These are phyloP conservation scores for Stephania yunnanensis DNA, from an alignment of 164 flowering plant species.

Conservation along the genomic window DNA sequence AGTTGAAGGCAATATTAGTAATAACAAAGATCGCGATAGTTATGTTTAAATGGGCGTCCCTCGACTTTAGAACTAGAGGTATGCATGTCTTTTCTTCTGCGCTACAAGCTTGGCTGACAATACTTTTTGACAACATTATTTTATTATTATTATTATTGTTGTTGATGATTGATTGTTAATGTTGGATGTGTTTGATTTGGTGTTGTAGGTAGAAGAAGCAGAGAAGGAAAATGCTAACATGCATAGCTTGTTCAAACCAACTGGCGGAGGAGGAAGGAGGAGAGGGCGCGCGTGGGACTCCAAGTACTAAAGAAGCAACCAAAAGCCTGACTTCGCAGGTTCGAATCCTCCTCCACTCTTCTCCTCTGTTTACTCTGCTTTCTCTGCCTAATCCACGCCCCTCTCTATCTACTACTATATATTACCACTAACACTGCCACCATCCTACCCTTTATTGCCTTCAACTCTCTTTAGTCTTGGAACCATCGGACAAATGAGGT, in stretches of 20 bases:
- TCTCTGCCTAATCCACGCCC: neutral
- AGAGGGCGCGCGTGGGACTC: slow-evolving; percentile 67
- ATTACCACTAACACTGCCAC: neutral
- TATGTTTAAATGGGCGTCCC: too few species aligned
- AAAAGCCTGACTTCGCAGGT: slow-evolving; percentile 96
- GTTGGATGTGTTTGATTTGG: neutral
- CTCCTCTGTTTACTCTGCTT: neutral
- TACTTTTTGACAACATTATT: too few species aligned
- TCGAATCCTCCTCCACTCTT: slow-evolving; percentile 11
- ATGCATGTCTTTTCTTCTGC: too few species aligned
- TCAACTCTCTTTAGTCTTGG: neutral
- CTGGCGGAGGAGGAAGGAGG: slow-evolving; percentile 42
- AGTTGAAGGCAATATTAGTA: too few species aligned
- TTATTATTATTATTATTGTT: too few species aligned
- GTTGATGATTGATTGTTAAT: too few species aligned
- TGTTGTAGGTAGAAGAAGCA: neutral
- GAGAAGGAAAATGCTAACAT: slow-evolving; percentile 60
- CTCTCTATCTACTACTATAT: slow-evolving; percentile 8
- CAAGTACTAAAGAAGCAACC: slow-evolving; percentile 79
- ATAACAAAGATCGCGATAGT: too few species aligned
- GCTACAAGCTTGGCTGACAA: too few species aligned
- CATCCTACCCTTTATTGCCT: neutral
- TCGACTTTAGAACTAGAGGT: too few species aligned
- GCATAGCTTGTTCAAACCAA: slow-evolving; percentile 87
- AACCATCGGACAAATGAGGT: slow-evolving; percentile 6